Conservation (phyloP, 331 rosid species). For the Malus hybrid region DNA sequence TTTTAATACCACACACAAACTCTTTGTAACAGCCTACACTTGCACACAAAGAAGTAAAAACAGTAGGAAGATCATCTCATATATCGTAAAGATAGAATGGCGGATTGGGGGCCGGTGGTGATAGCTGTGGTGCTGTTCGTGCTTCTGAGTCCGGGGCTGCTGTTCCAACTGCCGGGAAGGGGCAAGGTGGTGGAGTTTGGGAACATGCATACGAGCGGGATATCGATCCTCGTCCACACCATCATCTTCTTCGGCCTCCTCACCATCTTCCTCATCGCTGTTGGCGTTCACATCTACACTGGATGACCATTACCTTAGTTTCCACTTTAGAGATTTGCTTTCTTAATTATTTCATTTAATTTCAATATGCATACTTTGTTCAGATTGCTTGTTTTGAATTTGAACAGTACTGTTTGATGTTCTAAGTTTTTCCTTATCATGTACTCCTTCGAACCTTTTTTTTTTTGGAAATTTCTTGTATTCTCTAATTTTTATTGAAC, state of each 20-base stretch:
- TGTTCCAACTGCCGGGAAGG: constrained; percentile 55
- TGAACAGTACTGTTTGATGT: neutral
- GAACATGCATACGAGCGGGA: constrained; percentile 45
- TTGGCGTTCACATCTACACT: constrained; percentile 53
- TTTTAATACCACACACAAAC: neutral
- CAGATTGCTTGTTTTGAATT: neutral
- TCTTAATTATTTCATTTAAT: neutral
- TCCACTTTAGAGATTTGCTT: neutral
- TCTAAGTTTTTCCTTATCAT: neutral
- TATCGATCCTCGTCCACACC: constrained; percentile 47
- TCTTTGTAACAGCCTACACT: neutral
- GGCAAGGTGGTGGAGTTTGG: constrained; percentile 39
- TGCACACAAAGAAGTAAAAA: neutral
- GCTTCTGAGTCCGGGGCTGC: constrained; percentile 51
- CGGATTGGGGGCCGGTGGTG: constrained; percentile 70
- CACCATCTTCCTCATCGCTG: constrained; percentile 49
- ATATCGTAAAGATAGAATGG: constrained; percentile 19
- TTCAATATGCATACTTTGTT: neutral
- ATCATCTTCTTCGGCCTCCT: constrained; percentile 63
- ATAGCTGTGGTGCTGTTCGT: constrained; percentile 67
- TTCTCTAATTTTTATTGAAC: too few relatives aligned
- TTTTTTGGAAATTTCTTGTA: too few relatives aligned
- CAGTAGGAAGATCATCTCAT: neutral
- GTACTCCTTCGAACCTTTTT: neutral
- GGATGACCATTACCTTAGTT: constrained; percentile 11